phyloP scores from a whole-genome alignment of 1,139 yeast species.

The Blastobotrys persicus region DNA sequence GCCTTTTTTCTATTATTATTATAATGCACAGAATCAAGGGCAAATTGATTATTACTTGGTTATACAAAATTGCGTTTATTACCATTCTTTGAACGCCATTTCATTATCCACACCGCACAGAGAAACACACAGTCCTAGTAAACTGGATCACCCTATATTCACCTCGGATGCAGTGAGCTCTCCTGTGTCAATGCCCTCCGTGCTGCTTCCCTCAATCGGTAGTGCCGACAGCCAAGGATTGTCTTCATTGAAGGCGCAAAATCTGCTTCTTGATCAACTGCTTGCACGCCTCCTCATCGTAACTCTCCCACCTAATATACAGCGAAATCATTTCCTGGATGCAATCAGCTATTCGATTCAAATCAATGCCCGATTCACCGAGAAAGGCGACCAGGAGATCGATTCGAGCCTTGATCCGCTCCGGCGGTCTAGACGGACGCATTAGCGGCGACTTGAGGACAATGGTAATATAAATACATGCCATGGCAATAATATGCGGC shows the following conservation, averaged over 20 bases:
- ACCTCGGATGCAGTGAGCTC: too few relatives aligned
- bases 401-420: slow-evolving; percentile 37
- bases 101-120: too few relatives aligned
- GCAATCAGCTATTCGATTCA: slow-evolving; percentile 73
- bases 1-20: too few relatives aligned
- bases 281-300: slow-evolving; percentile 53
- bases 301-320: slow-evolving; percentile 81
- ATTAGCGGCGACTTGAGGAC: slow-evolving; percentile 49
- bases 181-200: too few relatives aligned
- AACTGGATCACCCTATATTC: too few relatives aligned
- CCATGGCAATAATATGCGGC: slow-evolving; percentile 86
- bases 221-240: neutral
- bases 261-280: neutral
- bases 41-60: too few relatives aligned
- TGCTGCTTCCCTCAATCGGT: neutral
- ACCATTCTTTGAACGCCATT: too few relatives aligned
- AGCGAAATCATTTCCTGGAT: slow-evolving; percentile 77
- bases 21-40: too few relatives aligned
- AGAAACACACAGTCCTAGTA: too few relatives aligned
- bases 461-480: slow-evolving; percentile 73
- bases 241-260: neutral
- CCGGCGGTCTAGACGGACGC: slow-evolving; percentile 34
- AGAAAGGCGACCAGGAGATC: slow-evolving; percentile 58
- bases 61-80: too few relatives aligned
- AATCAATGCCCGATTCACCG: slow-evolving; percentile 71